A percentile compares a stretch with the other conserved stretches of the same genome.
phyloP scores from a whole-genome alignment of 805 yeast species.

The Nakazawaea populi region DNA sequence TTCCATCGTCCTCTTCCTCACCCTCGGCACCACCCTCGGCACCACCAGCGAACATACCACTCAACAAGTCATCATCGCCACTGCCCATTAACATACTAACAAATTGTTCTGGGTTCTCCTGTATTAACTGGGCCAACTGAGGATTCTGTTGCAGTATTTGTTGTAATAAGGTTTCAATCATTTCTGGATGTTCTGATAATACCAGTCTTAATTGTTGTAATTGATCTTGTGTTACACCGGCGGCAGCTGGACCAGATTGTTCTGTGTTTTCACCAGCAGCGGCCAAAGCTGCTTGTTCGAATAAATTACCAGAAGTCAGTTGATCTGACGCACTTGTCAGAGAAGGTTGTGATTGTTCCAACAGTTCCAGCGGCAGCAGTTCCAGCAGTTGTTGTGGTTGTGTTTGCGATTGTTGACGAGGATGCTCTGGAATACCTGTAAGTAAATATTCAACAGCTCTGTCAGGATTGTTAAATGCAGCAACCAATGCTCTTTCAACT shows the following conservation, averaged over 20 bases:
- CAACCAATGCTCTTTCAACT: constrained; percentile 86
- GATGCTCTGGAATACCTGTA: constrained; percentile 78
- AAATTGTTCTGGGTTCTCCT: constrained; percentile 86
- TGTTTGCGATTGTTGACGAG: constrained; percentile 26
- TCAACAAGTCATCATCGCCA: constrained; percentile 41
- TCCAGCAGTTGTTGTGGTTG: constrained; percentile 16
- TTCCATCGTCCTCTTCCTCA: constrained; percentile 32
- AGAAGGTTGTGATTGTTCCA: constrained; percentile 9
- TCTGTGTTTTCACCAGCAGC: constrained; percentile 20
- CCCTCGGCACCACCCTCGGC: constrained; percentile 35
- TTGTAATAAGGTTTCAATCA: constrained; percentile 77
- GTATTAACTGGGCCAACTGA: constrained; percentile 73
- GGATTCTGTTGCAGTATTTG: constrained; percentile 81
- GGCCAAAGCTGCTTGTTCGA: constrained; percentile 45
- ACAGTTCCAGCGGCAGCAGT: constrained; percentile 7
- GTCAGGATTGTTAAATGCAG: constrained; percentile 96
- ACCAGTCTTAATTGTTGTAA: constrained; percentile 66
- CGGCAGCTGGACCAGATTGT: constrained; percentile 15
- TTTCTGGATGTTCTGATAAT: constrained; percentile 80
- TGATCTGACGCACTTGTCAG: constrained; percentile 16
- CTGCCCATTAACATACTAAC: constrained; percentile 65
- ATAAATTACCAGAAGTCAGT: constrained; percentile 35
- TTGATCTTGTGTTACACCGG: constrained; percentile 27
- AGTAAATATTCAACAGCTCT: constrained; percentile 94
- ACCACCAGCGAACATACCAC: constrained; percentile 32